phyloP scores from a whole-genome alignment of 2,329 filamentous ascomycete genomes.

The Pleomassaria siparia region DNA sequence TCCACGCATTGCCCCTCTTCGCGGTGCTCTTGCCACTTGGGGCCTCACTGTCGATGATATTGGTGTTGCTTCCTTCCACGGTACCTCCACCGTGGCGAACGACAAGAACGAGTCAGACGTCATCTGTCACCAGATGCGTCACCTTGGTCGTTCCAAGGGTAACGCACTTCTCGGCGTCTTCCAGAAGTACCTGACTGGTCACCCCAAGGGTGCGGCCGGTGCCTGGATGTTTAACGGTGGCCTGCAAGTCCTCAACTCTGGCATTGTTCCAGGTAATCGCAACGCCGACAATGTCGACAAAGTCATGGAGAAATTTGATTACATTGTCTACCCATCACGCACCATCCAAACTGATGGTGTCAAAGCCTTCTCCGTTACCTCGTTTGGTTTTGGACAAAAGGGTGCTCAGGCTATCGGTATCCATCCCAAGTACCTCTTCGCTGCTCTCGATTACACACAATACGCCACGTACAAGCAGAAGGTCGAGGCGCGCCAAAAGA shows the following conservation, averaged over 20 bases:
- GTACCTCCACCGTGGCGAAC: slow-evolving; percentile 96
- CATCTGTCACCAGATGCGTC: slow-evolving; percentile 92
- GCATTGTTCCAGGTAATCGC: slow-evolving; percentile 92
- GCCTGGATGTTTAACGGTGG: slow-evolving; percentile 99
- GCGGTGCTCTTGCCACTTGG: slow-evolving; percentile 95
- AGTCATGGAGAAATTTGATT: slow-evolving; percentile 95
- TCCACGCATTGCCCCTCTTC: slow-evolving; percentile 87
- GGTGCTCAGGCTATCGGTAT: slow-evolving; percentile 96
- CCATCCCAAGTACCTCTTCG: slow-evolving; percentile 93
- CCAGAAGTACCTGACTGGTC: slow-evolving; percentile 98
- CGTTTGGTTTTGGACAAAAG: slow-evolving; percentile 99
- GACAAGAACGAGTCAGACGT: slow-evolving; percentile 99
- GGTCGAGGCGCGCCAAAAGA: slow-evolving; percentile 94
- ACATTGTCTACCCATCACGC: slow-evolving; percentile 95
- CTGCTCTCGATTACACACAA: slow-evolving; percentile 83
- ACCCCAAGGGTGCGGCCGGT: slow-evolving; percentile 98
- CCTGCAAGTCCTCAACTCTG: slow-evolving; percentile 90
- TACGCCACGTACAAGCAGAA: slow-evolving; percentile 83
- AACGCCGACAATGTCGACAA: slow-evolving; percentile 98
- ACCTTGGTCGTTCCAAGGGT: slow-evolving; percentile 93
- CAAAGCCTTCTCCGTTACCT: slow-evolving; percentile 98
- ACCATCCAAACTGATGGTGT: slow-evolving; percentile 96
- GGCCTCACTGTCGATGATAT: slow-evolving; percentile 96
- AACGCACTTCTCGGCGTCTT: slow-evolving; percentile 96
- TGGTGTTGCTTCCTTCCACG: slow-evolving; percentile 95